phyloP scores from a whole-genome alignment of 345 rosid species.

The Cochlearia excelsa region DNA sequence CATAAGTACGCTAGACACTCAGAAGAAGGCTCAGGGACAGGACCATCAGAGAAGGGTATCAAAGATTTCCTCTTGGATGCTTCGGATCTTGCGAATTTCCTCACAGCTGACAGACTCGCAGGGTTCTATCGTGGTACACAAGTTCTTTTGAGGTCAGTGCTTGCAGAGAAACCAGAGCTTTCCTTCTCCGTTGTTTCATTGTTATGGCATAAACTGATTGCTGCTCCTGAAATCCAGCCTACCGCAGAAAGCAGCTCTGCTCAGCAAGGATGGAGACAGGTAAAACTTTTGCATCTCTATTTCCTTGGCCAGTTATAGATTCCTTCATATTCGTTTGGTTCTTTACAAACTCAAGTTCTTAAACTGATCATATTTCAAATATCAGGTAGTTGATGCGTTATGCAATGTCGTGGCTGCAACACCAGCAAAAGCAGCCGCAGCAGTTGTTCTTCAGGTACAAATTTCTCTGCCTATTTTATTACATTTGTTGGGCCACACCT shows the following conservation, averaged over 20 bases:
- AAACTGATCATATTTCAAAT: conserved; percentile 22
- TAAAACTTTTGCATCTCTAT: conserved; percentile 30
- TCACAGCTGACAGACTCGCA: conserved; percentile 81
- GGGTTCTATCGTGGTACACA: conserved; percentile 84
- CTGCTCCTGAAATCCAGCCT: conserved; percentile 86
- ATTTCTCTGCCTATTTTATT: conserved; percentile 35
- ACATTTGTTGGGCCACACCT: background rate
- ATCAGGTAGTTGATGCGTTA: conserved; percentile 86
- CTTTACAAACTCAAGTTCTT: conserved; percentile 11
- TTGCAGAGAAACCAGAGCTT: conserved; percentile 85
- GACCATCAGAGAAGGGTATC: conserved; percentile 53
- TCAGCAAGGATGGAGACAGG: conserved; percentile 99
- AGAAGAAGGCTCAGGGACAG: conserved; percentile 48
- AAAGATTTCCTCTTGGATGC: conserved; percentile 71
- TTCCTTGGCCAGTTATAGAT: conserved; percentile 6
- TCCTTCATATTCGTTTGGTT: conserved; percentile 8
- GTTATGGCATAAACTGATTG: conserved; percentile 88
- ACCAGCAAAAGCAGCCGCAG: conserved; percentile 89
- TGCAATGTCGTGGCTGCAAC: conserved; percentile 92
- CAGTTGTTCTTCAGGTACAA: conserved; percentile 91
- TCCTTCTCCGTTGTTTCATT: conserved; percentile 94
- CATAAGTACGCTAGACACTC: conserved; percentile 44
- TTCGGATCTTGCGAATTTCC: conserved; percentile 94
- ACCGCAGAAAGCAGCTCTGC: conserved; percentile 95
- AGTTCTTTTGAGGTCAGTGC: conserved; percentile 78